These are phyloP conservation scores for Pinus taeda DNA, from an alignment of 75 land plant genomes.

Conservation along the genomic window DNA sequence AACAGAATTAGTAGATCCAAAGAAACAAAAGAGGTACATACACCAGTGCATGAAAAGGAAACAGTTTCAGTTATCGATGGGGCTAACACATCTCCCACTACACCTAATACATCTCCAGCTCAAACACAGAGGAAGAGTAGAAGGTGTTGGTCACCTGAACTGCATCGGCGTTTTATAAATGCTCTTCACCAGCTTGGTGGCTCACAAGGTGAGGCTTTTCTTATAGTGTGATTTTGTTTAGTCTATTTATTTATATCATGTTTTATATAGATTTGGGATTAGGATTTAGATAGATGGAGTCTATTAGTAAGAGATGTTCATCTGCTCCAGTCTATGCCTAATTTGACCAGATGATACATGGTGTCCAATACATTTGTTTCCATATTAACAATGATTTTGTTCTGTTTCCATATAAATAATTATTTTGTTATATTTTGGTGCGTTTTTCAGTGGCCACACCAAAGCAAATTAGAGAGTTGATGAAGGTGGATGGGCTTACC, in stretches of 20 bases:
- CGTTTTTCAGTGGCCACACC: slow-evolving; percentile 73
- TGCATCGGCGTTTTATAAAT: slow-evolving; percentile 86
- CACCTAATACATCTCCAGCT: slow-evolving; percentile 12
- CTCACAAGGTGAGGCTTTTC: slow-evolving; percentile 63
- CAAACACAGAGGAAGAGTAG: slow-evolving; percentile 82
- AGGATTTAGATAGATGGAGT: not conserved
- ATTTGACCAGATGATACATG: no score
- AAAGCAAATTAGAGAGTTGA: slow-evolving; percentile 85
- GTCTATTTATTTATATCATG: not conserved
- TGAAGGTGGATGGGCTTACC: slow-evolving; percentile 94
- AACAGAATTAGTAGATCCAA: slow-evolving; percentile 4
- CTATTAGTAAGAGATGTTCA: not conserved
- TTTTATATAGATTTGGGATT: not conserved
- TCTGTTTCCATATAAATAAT: no score
- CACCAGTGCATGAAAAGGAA: not conserved
- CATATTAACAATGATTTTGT: no score
- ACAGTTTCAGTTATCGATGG: not conserved
- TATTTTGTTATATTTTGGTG: no score
- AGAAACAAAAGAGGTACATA: not conserved
- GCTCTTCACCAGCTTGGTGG: slow-evolving; percentile 99
- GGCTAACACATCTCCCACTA: not conserved
- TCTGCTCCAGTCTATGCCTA: not conserved
- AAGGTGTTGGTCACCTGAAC: slow-evolving; percentile 97
- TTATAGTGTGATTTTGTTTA: not conserved
- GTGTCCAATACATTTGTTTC: no score